Evolutionary conservation across 1,139 yeast species (phyloP), one percentile per base, ranked within the genome.

Genomic region (Pichia sp.): DNA sequence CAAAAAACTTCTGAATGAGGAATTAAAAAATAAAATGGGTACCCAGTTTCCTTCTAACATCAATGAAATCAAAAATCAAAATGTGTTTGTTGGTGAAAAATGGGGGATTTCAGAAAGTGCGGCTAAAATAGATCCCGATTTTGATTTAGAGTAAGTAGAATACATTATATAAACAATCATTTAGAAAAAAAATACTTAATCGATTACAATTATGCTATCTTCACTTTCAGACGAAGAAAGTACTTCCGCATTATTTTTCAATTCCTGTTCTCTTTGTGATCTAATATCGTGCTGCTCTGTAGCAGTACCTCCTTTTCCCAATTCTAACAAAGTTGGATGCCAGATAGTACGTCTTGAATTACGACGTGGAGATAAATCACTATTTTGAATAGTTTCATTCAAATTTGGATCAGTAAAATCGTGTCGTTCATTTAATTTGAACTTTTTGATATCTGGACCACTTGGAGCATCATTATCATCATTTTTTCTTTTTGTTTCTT

Each of bases 61-160:
- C 24, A 56, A 55, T 20, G 55, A 59, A 14, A 45, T 61, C 19
- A 61, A 65, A 38, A 68, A 64, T 60, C 47, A 54, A 63, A 53
- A 53, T 19, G 53, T 52, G 5, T 42, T 56, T 30, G 68, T 63
- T 5, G 49, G 70, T 21, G 73, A 67, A 42, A 70, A 70, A 45
- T 70, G 76, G 76, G 74, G 75, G 2, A 61, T 69, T 2, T 62
- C 66, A 9, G 61, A 59, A 31, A 68, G 73, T 35, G 72, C 73
- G 1, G 74, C 76, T 3, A 70, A 71, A 10, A 50, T 70, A 5
- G 76, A 70, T 35, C 63, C 63, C 6, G 62, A 56, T n/a, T 54
- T 67, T 43, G 52, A 65, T 40, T 31, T 43, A n/a, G 43, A 44
- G 58, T 19, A 61, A 49, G 0, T 35, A n/a, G 10, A 5, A 14